Evolutionary conservation across 2,329 filamentous ascomycete species (phyloP).

Genomic region (Fusarium zealandicum): DNA sequence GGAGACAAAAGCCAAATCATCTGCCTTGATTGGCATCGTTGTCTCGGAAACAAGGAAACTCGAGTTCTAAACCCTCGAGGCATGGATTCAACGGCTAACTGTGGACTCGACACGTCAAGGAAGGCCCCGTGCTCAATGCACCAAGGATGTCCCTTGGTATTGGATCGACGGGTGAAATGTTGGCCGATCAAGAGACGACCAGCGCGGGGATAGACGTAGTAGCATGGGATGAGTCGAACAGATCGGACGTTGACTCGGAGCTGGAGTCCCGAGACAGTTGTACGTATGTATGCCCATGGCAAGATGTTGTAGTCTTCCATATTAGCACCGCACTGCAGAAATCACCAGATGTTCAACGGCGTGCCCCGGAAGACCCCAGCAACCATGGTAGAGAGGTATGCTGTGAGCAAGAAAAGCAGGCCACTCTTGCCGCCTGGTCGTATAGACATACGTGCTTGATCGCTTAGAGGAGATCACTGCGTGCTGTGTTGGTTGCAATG

Average conservation of each 20-base stretch:
- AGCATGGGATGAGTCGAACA: neutral
- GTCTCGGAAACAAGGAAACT: neutral
- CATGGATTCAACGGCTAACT: neutral
- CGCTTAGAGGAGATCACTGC: neutral
- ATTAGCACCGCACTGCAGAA: constrained; percentile 1
- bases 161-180: neutral
- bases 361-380: neutral
- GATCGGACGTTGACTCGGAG: neutral
- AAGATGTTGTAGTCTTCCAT: constrained; percentile 1
- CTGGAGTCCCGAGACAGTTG: neutral
- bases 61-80: neutral
- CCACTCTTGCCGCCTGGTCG: constrained; percentile 1
- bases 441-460: neutral
- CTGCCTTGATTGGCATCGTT: neutral
- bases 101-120: neutral
- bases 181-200: neutral
- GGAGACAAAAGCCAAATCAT: too few species aligned
- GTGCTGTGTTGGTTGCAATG: constrained; percentile 3
- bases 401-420: neutral
- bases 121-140: too few species aligned
- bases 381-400: constrained; percentile 2
- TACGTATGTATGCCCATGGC: too few species aligned
- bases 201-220: neutral
- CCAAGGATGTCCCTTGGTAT: constrained; percentile 1
- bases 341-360: constrained; percentile 8